Base-by-base conservation (phyloP, 2,329 filamentous ascomycete genomes). In the Aspergillus persii region DNA sequence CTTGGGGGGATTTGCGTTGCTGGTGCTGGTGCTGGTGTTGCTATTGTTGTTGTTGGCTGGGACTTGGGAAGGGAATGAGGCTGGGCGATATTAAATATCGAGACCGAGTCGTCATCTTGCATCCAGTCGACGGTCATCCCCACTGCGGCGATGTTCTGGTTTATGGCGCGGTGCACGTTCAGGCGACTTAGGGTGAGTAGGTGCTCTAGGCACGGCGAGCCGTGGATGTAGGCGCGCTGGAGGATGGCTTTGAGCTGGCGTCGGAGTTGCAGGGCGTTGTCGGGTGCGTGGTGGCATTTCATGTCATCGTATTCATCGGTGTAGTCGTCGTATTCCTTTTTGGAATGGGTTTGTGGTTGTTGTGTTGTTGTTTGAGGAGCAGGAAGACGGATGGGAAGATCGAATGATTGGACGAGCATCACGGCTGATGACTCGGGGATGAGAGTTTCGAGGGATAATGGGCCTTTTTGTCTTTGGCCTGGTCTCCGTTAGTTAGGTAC, bases 151-250 rank as follows among this genome's bases (percentile, higher is more conserved):
- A 73, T 61, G 49, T 74, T 76, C 2, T 66, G 54, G 3, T 57
- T 58, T 44, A 75, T 67, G 5, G 70, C 74, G 5, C 72, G 70
- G 59, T 73, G 74, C 11, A 76, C 72, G 29, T 76, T 76, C 23
- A 73, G 65, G 29, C 72, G 71, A 7, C 69, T 69, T 12, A 76
- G 63, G 1, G 64, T 68, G n/a, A 76, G 59, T 3, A 76, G 64
- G 41, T 74, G 60, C 3, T 63, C 61, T 9, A 47, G 31, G 2
- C 29, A 46, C 0, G 57, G 61, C 0, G 56, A 51, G 9, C 56
- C 52, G 26, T 26, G 12, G 0, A 56, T 41, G 15, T 54, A 63
- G 41, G 47, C 52, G 2, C 51, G 31, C 2, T 26, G 44, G 5
- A 48, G 47, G n/a, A 8, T 31, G 9, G 54, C 48, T 12, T 56